Percentiles rank a stretch among this genome's conserved stretches.
These are phyloP conservation scores for Dacryopinax primogenitus DNA, from an alignment of 768 basidiomycete genomes.

Conservation along the genomic window DNA sequence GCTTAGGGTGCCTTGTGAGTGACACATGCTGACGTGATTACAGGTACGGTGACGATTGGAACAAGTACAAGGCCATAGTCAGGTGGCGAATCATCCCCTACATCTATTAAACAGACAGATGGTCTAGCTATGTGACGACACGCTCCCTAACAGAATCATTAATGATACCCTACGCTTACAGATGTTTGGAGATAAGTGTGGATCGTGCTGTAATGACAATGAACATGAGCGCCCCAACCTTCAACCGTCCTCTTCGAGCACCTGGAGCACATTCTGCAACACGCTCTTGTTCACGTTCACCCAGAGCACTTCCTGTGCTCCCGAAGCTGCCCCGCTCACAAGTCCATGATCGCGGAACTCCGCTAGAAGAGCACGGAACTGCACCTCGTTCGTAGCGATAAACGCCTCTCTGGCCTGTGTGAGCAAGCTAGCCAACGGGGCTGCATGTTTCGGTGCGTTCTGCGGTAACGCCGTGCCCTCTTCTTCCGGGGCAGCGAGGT, in stretches of 20 bases:
- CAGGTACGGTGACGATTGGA: conserved; percentile 92
- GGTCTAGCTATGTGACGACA: conserved; percentile 15
- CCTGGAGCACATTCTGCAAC: background rate
- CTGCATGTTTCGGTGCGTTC: conserved; percentile 31
- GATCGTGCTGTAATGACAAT: background rate
- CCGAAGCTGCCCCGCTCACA: conserved; percentile 37
- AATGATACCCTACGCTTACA: conserved; percentile 8
- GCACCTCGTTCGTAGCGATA: conserved; percentile 76
- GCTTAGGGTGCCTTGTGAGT: background rate
- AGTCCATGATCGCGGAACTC: conserved; percentile 89
- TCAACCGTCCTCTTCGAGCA: background rate
- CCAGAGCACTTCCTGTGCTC: conserved; percentile 1
- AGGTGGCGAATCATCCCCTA: conserved; percentile 78
- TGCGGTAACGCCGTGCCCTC: conserved; percentile 4
- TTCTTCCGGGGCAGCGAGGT: conserved; percentile 57
- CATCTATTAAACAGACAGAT: conserved; percentile 39
- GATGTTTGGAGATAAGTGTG: background rate
- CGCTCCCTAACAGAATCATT: background rate
- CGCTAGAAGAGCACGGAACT: conserved; percentile 64
- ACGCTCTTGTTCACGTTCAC: conserved; percentile 8
- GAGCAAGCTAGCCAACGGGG: conserved; percentile 57
- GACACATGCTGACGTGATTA: background rate
- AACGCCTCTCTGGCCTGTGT: conserved; percentile 66
- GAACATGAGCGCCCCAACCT: background rate
- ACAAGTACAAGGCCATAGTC: conserved; percentile 74